Conservation (phyloP, 768 basidiomycete genomes). For the Mycena rebaudengoi region DNA sequence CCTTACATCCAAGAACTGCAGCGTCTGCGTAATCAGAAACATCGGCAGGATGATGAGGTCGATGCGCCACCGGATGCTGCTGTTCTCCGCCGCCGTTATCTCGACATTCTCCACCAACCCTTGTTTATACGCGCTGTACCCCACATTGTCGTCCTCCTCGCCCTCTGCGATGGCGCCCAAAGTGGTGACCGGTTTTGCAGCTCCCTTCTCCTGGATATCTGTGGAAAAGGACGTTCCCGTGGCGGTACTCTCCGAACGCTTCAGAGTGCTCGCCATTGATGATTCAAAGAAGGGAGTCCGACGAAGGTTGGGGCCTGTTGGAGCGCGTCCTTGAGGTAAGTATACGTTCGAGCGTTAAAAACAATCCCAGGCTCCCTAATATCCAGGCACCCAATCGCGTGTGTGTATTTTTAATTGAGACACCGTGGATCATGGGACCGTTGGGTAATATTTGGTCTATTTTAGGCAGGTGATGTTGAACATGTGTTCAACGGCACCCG, state of each 20-base stretch:
- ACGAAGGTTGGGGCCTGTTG: background rate
- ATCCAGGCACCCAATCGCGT: too few species aligned
- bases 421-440: too few species aligned
- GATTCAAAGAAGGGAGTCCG: background rate
- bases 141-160: constrained; percentile 27
- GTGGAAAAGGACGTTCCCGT: constrained; percentile 22
- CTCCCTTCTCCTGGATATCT: constrained; percentile 17
- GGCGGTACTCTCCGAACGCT: constrained; percentile 16
- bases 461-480: too few species aligned
- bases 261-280: constrained; percentile 11
- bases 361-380: too few species aligned
- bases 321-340: too few species aligned
- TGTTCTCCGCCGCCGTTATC: constrained; percentile 19
- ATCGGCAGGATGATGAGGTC: constrained; percentile 25
- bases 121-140: constrained; percentile 23
- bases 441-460: too few species aligned
- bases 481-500: too few species aligned
- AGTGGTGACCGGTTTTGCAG: background rate
- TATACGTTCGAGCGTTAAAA: too few species aligned
- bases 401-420: background rate
- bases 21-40: constrained; percentile 26
- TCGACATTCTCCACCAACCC: constrained; percentile 18
- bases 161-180: constrained; percentile 20
- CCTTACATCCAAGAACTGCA: constrained; percentile 24
- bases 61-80: constrained; percentile 23